phyloP scores from a whole-genome alignment of 257 asterid genomes.

The Plantago ovata region DNA sequence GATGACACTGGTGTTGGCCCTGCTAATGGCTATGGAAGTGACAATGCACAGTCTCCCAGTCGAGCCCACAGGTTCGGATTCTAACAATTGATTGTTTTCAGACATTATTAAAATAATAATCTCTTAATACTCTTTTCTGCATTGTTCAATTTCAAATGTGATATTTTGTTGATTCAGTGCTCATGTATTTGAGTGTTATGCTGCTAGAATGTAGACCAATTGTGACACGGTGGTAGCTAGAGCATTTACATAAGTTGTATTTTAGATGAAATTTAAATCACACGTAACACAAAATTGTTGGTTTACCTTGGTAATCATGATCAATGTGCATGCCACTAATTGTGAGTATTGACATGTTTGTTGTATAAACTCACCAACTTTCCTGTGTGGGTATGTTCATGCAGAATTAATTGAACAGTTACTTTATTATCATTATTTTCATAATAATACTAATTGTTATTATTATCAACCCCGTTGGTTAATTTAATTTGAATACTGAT shows the following conservation, averaged over 20 bases:
- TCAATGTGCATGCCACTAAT: too few relatives aligned
- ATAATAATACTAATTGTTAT: too few relatives aligned
- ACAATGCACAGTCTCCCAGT: slow-evolving; percentile 42
- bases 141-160: not conserved
- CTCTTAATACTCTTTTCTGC: not conserved
- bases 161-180: slow-evolving; percentile 4
- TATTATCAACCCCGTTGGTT: too few relatives aligned
- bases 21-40: slow-evolving; percentile 41
- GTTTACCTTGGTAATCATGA: too few relatives aligned
- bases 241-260: not conserved
- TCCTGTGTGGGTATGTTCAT: too few relatives aligned
- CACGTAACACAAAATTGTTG: not conserved
- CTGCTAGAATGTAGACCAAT: not conserved
- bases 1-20: slow-evolving; percentile 51
- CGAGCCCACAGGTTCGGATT: slow-evolving; percentile 36
- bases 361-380: too few relatives aligned
- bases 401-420: too few relatives aligned
- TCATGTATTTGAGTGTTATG: not conserved
- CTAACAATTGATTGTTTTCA: slow-evolving; percentile 9
- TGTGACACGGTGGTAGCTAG: not conserved
- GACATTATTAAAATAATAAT: not conserved
- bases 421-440: too few relatives aligned
- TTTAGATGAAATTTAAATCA: not conserved
- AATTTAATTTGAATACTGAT: too few relatives aligned
- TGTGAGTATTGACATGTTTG: too few relatives aligned